Conservation (phyloP, 495 filamentous ascomycete genomes). For the Penicillium angulare region DNA sequence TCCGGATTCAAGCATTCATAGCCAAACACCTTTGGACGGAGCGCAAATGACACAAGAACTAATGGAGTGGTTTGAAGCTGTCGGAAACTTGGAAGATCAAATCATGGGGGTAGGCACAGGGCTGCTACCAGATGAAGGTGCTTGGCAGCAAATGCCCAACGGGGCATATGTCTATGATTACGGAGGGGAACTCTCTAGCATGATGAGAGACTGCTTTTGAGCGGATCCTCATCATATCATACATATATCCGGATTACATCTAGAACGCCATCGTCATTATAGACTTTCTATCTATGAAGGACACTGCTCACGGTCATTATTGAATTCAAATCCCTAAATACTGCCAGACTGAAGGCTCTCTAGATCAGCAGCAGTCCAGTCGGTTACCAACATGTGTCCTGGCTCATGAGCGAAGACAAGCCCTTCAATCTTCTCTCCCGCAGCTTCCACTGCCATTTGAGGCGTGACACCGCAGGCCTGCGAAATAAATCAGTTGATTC, state of each 20-base stretch:
- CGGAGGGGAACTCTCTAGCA: constrained; percentile 35
- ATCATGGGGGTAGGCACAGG: constrained; percentile 35
- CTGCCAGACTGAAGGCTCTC: constrained; percentile 9
- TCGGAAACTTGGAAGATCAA: constrained; percentile 37
- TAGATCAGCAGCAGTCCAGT: constrained; percentile 30
- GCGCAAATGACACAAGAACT: constrained; percentile 41
- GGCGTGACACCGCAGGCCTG: constrained; percentile 59
- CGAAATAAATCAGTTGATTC: neutral
- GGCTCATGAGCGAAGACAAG: constrained; percentile 54
- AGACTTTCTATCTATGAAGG: neutral
- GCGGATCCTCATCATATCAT: too few relatives aligned
- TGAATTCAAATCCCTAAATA: neutral
- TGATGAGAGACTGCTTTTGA: constrained; percentile 41
- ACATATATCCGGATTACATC: too few relatives aligned
- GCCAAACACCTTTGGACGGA: constrained; percentile 32
- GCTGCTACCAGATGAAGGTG: constrained; percentile 14
- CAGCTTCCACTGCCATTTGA: constrained; percentile 53
- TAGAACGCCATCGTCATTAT: too few relatives aligned
- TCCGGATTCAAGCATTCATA: constrained; percentile 13
- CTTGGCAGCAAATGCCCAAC: constrained; percentile 24
- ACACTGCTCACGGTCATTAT: neutral
- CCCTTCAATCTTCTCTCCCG: constrained; percentile 40
- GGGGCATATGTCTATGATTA: constrained; percentile 33
- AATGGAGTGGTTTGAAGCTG: constrained; percentile 44
- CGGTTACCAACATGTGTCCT: constrained; percentile 55